Evolutionary conservation across 805 yeast species (phyloP).

Genomic region (Saccharomycopsis guyanensis): DNA sequence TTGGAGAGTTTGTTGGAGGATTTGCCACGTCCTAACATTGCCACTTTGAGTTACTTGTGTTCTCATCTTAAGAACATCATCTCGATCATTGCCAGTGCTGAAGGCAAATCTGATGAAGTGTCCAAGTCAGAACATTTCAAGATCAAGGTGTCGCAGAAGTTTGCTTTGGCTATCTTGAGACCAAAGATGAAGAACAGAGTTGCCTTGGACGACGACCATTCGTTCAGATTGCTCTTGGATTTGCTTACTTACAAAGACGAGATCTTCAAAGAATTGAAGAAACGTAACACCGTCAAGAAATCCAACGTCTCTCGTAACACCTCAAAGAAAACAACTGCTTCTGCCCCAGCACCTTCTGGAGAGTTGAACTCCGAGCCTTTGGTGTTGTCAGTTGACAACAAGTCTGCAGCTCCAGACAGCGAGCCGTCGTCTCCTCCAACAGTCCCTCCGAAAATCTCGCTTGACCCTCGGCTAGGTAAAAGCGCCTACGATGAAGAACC

Average conservation of each 20-base stretch:
- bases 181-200: slow-evolving; percentile 39
- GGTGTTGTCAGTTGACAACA: slow-evolving; percentile 4
- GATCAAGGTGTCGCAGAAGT: slow-evolving; percentile 51
- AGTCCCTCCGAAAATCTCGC: slow-evolving; percentile 1
- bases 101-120: slow-evolving; percentile 31
- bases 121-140: slow-evolving; percentile 32
- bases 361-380: slow-evolving; percentile 3
- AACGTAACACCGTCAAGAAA: slow-evolving; percentile 32
- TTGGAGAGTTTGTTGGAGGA: slow-evolving; percentile 59
- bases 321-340: slow-evolving; percentile 3
- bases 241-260: slow-evolving; percentile 49
- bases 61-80: slow-evolving; percentile 67
- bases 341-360: background rate
- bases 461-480: slow-evolving; percentile 8
- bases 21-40: slow-evolving; percentile 62
- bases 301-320: slow-evolving; percentile 14
- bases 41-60: slow-evolving; percentile 72
- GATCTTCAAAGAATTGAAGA: slow-evolving; percentile 58
- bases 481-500: slow-evolving; percentile 17
- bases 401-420: slow-evolving; percentile 1
- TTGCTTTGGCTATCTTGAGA: slow-evolving; percentile 54
- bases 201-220: slow-evolving; percentile 52
- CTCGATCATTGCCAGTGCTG: slow-evolving; percentile 40
- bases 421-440: background rate
- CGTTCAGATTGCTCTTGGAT: slow-evolving; percentile 52